Conservation (phyloP, 805 yeast species). For the Candida pini region DNA sequence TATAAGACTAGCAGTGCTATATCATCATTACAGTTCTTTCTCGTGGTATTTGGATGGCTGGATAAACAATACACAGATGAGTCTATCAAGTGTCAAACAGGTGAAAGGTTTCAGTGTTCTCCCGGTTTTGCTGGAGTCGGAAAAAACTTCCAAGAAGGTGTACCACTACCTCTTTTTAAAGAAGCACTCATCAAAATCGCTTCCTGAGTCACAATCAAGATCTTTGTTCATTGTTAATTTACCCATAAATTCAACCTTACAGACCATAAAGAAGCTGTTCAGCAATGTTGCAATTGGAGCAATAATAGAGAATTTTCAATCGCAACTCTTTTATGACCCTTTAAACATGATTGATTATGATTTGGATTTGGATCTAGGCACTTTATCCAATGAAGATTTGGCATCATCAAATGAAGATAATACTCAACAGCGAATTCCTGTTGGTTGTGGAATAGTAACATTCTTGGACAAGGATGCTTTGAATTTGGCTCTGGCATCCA, state of each 20-base stretch:
- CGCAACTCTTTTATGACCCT: conserved; percentile 29
- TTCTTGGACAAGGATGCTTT: conserved; percentile 69
- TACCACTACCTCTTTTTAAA: conserved; percentile 60
- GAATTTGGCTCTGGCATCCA: conserved; percentile 56
- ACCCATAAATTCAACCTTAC: conserved; percentile 56
- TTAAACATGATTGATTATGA: conserved; percentile 29
- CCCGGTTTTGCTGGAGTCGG: conserved; percentile 38
- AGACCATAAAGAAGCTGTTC: conserved; percentile 51
- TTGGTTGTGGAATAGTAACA: conserved; percentile 66
- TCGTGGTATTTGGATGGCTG: background rate
- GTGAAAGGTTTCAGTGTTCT: conserved; percentile 55
- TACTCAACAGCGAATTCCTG: conserved; percentile 48
- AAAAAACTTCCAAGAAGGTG: conserved; percentile 18
- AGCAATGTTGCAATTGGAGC: conserved; percentile 58
- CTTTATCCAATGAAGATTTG: conserved; percentile 50
- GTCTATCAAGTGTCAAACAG: conserved; percentile 27
- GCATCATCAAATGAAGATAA: conserved; percentile 31
- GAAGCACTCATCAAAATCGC: conserved; percentile 48
- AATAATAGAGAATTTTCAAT: conserved; percentile 41
- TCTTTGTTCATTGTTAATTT: conserved; percentile 73
- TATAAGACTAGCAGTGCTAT: too few relatives aligned
- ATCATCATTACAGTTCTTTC: too few relatives aligned
- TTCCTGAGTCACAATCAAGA: conserved; percentile 40
- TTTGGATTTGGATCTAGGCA: conserved; percentile 46
- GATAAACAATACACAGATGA: background rate